Evolutionary conservation across 1,139 yeast genomes (phyloP), one percentile per base, ranked within the genome.

Genomic region (Protomyces lactucae-debilis): DNA sequence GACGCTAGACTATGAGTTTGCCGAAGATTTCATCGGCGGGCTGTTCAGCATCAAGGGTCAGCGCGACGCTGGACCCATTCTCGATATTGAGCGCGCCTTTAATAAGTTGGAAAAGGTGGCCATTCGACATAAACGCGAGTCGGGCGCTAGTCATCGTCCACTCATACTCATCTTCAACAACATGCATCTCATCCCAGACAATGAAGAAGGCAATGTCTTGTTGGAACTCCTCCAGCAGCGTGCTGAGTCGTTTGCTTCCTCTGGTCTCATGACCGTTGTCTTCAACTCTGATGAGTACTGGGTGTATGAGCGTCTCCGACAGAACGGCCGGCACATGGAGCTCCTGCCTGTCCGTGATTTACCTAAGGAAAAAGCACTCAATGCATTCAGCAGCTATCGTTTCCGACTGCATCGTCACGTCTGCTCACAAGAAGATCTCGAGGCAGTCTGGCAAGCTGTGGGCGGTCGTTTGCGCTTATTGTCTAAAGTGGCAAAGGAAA

Each of bases 381-480:
- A 78, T 55, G 87, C 90, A 0, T 74, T 88, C 57, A 77, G 79
- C 67, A 48, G 51, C 23, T 68, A 69, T 63, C 78, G 95, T 66
- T 71, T 76, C 55, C 80, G 79, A 69, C 80, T 77, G 69, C 76
- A 75, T 66, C 79, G 82, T n/a, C 79, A 80, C 16, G 70, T 71
- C 0, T 69, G 76, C 23, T 71, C 76, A 36, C 78, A 77, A 6
- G 76, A 74, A 0, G 68, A 74, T 1, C 85, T 90, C 28, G 77
- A 82, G 65, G 77, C 81, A 52, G 81, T 88, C 3, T 88, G 87
- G 73, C 84, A 85, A 68, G 76, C 88, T 52, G 84, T 88, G 63
- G 96, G 96, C 3, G 96, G 96, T 1, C 79, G 96, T 56, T 92
- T 95, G 0, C 96, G 88, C 73, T 95, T 88, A 73, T 76, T 88